These are phyloP conservation scores for Boletus sp. DNA, from an alignment of 1,284 basidiomycete genomes.

Conservation along the genomic window DNA sequence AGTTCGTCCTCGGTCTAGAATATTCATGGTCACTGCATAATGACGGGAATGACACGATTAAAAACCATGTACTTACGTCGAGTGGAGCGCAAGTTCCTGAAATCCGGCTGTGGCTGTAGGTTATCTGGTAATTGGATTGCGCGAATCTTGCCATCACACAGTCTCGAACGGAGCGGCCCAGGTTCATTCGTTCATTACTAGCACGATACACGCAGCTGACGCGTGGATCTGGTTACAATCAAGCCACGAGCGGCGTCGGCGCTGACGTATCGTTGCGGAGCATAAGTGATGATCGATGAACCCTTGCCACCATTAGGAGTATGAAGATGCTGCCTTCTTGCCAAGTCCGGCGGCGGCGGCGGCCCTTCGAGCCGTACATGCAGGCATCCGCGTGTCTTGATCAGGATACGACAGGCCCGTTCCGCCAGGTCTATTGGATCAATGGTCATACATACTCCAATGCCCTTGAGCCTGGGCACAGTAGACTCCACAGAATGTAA, in stretches of 20 bases:
- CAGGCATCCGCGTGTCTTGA: conserved; percentile 24
- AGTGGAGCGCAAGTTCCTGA: background rate
- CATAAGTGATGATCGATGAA: background rate
- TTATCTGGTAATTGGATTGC: conserved; percentile 7
- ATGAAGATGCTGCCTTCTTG: background rate
- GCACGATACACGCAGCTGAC: conserved; percentile 10
- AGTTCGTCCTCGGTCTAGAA: background rate
- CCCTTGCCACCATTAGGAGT: conserved; percentile 12
- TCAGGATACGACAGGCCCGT: conserved; percentile 12
- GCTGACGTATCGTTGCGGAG: conserved; percentile 18
- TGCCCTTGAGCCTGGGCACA: conserved; percentile 22
- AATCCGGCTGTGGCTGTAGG: background rate
- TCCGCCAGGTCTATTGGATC: conserved; percentile 8
- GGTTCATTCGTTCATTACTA: too few species aligned
- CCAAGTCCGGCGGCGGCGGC: conserved; percentile 3
- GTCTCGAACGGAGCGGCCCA: background rate
- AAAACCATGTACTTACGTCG: conserved; percentile 16
- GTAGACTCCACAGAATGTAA: conserved; percentile 9
- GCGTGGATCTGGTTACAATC: conserved; percentile 11
- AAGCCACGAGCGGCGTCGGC: conserved; percentile 1
- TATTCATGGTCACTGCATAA: background rate
- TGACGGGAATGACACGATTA: background rate
- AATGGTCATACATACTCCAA: background rate
- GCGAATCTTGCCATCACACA: background rate
- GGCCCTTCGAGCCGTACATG: conserved; percentile 7